A percentile compares a stretch with the other conserved stretches of the same genome.
Evolutionary conservation across 2,329 filamentous ascomycete genomes (phyloP).

Genomic region (Penicillium sp.): DNA sequence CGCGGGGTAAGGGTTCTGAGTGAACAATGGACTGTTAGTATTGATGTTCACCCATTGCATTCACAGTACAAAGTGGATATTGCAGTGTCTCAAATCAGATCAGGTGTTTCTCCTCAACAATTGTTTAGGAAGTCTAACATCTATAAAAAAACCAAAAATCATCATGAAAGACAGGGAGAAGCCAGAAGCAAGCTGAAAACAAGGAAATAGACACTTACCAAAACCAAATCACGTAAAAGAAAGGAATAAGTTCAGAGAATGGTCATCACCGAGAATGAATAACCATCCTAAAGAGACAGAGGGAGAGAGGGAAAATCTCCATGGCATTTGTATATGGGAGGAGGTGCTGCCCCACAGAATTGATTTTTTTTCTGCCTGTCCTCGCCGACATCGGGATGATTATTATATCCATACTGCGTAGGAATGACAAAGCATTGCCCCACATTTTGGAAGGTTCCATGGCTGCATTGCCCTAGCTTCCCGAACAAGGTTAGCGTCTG

Average conservation of each 20-base stretch:
- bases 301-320: slow-evolving; percentile 19
- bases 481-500: not conserved
- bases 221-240: slow-evolving; percentile 15
- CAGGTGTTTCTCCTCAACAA: slow-evolving; percentile 42
- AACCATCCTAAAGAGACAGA: slow-evolving; percentile 17
- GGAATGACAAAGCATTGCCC: not conserved
- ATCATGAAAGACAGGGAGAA: slow-evolving; percentile 33
- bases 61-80: slow-evolving; percentile 5
- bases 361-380: slow-evolving; percentile 20
- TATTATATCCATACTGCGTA: too few species aligned
- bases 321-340: slow-evolving; percentile 16
- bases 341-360: slow-evolving; percentile 11
- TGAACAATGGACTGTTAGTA: slow-evolving; percentile 17
- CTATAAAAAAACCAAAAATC: slow-evolving; percentile 45
- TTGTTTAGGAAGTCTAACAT: slow-evolving; percentile 50
- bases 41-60: slow-evolving; percentile 6
- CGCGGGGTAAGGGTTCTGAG: slow-evolving; percentile 21
- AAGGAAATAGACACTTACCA: slow-evolving; percentile 13
- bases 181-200: not conserved
- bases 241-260: slow-evolving; percentile 16
- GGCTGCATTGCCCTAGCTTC: not conserved
- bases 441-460: not conserved
- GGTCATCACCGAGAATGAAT: slow-evolving; percentile 18
- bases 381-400: slow-evolving; percentile 10
- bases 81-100: slow-evolving; percentile 27